Base-by-base conservation (phyloP, 73 alveolate genomes). In the Paramecium pentaurelia region DNA sequence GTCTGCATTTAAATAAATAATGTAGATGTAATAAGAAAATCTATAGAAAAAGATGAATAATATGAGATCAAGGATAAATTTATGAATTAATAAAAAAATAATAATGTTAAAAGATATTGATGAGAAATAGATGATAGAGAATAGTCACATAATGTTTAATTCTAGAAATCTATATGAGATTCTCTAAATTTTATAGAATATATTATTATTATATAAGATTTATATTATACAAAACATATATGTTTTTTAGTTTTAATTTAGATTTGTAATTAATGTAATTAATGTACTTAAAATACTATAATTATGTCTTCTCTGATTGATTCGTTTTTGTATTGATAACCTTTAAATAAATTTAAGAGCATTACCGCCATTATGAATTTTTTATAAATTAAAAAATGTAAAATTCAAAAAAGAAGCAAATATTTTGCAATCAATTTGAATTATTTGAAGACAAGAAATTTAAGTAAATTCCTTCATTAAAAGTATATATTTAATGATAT, bases 121-220 rank as follows among this genome's bases (percentile, higher is more conserved):
- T 49, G 91, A 80, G 77, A 40, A 11, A 80, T 80, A 10, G 34
- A 80, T 8, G 91, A 80, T 47, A 80, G 91, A 80, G 91, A 80
- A 80, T 80, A 80, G 18, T 80, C 91, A 8, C 91, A 80, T 49
- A 2, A 40, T 1, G 51, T 80, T 38, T 12, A 73, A n/a, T 64
- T 64, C 27, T 32, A 64, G 47, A 64, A 34, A 28, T 51, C 84
- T 12, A 64, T 28, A 11, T 64, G 84, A 64, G 8, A 3, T 28
- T 0, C 8, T 64, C 28, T 64, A 60, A 4, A 20, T 18, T 54
- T 18, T 54, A 54, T 54, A 34, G 70, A 54, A 54, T n/a, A 18
- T 54, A 54, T 54, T 54, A 54, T 54, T 22, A 22, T 22, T 22
- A 22, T 22, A 22, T 22, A 0, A 22, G 25, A 22, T 22, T 22